Evolutionary conservation across 768 basidiomycete genomes (phyloP).

Genomic region (Psilocybe azurescens): DNA sequence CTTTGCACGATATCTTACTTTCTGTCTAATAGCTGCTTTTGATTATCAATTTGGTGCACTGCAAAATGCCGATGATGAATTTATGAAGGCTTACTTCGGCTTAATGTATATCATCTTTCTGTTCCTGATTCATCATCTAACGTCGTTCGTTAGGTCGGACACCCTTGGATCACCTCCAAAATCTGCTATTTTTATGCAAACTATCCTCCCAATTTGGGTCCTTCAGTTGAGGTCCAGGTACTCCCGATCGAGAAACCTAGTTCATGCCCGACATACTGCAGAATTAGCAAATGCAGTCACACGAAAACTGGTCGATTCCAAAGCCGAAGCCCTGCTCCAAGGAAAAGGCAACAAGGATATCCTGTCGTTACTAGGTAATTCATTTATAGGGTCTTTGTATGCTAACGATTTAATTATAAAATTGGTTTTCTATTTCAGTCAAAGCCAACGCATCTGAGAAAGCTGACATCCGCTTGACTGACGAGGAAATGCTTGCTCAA

Average conservation of each 20-base stretch:
- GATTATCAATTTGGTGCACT: conserved; percentile 63
- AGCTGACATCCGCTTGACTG: conserved; percentile 44
- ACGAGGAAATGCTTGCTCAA: conserved; percentile 54
- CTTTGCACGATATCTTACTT: background rate
- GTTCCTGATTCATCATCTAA: background rate
- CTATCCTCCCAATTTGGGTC: conserved; percentile 50
- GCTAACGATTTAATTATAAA: background rate
- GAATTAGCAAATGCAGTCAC: conserved; percentile 50
- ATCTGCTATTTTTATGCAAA: conserved; percentile 52
- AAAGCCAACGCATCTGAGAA: conserved; percentile 60
- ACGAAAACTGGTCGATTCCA: conserved; percentile 49
- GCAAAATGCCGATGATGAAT: conserved; percentile 52
- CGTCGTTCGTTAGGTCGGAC: conserved; percentile 41
- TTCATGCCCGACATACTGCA: conserved; percentile 51
- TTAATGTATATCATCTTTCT: conserved; percentile 40
- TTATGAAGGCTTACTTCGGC: conserved; percentile 59
- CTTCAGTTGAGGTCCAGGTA: conserved; percentile 52
- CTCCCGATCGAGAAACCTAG: conserved; percentile 47
- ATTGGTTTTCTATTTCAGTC: conserved; percentile 34
- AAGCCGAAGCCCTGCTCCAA: conserved; percentile 50
- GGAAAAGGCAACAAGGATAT: conserved; percentile 59
- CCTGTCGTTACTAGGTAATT: conserved; percentile 59
- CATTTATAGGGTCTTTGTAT: background rate
- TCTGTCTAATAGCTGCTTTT: conserved; percentile 44
- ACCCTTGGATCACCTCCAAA: conserved; percentile 53